Conservation (phyloP, 2,329 filamentous ascomycete species). For the Cryphonectria carpinicola region DNA sequence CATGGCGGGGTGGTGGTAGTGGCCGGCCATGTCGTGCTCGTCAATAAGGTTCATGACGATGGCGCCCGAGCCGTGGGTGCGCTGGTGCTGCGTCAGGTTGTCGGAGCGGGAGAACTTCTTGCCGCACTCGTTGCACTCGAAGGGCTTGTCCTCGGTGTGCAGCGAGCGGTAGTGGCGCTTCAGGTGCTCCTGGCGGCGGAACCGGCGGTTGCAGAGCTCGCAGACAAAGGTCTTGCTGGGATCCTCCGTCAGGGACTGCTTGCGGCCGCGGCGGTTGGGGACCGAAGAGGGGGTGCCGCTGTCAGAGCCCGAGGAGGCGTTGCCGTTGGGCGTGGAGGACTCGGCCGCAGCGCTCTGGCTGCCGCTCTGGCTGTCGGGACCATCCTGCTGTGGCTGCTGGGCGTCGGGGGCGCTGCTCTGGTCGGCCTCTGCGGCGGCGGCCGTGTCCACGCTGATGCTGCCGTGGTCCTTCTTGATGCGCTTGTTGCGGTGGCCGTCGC, state of each 20-base stretch:
- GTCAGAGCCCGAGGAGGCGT: constrained; percentile 41
- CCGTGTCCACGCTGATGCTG: constrained; percentile 49
- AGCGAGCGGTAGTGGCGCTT: constrained; percentile 99
- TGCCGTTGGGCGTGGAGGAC: constrained; percentile 37
- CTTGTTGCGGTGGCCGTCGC: constrained; percentile 59
- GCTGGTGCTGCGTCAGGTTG: constrained; percentile 93
- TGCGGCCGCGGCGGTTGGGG: constrained; percentile 88
- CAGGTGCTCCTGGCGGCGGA: constrained; percentile 96
- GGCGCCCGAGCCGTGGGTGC: constrained; percentile 88
- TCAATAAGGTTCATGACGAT: constrained; percentile 90
- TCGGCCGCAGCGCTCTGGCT: constrained; percentile 38
- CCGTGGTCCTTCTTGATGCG: constrained; percentile 58
- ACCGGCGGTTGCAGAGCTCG: constrained; percentile 92
- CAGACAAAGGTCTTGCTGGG: constrained; percentile 98
- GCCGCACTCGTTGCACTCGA: constrained; percentile 95
- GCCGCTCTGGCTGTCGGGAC: constrained; percentile 33
- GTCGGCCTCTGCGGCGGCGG: constrained; percentile 42
- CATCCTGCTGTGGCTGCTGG: constrained; percentile 43
- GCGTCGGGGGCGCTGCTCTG: constrained; percentile 32
- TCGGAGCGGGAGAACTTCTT: constrained; percentile 99
- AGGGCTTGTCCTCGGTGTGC: constrained; percentile 98
- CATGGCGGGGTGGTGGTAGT: constrained; percentile 41
- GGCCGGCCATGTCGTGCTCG: constrained; percentile 58
- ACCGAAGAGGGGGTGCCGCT: constrained; percentile 56
- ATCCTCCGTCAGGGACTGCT: constrained; percentile 97